These are phyloP conservation scores for Jimgerdemannia flammicorona DNA, from an alignment of 192 early-diverging fungal genomes.

Conservation along the genomic window DNA sequence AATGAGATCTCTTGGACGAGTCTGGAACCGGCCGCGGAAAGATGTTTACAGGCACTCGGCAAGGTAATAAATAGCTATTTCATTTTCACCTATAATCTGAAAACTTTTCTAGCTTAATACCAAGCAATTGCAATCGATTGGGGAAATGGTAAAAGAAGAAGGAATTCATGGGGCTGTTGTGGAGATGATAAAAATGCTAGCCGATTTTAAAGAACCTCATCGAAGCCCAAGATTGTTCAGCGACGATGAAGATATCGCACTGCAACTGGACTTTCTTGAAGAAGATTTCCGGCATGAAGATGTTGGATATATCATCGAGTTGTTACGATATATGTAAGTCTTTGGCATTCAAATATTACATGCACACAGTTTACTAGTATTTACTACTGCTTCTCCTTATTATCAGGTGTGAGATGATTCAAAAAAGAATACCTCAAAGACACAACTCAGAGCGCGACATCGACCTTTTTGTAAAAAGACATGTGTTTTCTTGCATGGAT, in stretches of 20 bases:
- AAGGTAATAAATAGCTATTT: background rate
- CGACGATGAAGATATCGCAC: background rate
- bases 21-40: background rate
- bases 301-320: background rate
- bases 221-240: background rate
- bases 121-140: background rate
- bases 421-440: background rate
- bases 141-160: background rate
- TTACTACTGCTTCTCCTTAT: background rate
- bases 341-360: background rate
- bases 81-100: background rate
- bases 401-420: background rate
- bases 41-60: background rate
- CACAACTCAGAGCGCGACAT: background rate
- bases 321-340: background rate
- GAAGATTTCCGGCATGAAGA: background rate
- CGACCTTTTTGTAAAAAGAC: background rate
- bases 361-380: background rate
- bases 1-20: background rate
- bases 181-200: background rate
- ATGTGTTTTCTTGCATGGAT: background rate
- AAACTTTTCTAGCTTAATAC: background rate
- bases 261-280: background rate
- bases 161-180: background rate
- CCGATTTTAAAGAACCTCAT: background rate